Conservation (phyloP, 331 rosid species). For the Telfairia occidentalis region DNA sequence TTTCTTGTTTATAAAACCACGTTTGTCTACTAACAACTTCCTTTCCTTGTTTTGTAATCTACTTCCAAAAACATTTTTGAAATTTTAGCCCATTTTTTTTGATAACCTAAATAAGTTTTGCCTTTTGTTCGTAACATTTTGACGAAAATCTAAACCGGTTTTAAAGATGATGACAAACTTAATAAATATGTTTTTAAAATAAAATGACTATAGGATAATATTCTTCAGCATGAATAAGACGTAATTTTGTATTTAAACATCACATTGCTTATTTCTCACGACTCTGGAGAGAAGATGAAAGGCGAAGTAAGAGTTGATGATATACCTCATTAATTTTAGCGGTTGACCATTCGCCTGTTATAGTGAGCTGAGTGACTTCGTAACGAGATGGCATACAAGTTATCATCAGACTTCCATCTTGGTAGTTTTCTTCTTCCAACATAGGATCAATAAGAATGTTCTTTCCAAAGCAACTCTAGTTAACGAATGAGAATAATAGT, state of each 20-base stretch:
- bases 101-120: too few relatives aligned
- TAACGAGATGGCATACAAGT: slow-evolving; percentile 89
- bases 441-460: slow-evolving; percentile 77
- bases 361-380: slow-evolving; percentile 82
- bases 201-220: too few relatives aligned
- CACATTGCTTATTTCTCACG: not conserved
- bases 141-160: not conserved
- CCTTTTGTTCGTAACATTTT: not conserved
- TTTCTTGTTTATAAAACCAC: too few relatives aligned
- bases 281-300: not conserved
- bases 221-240: not conserved
- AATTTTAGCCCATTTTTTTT: not conserved
- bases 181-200: too few relatives aligned
- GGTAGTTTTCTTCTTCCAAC: slow-evolving; percentile 81
- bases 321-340: slow-evolving; percentile 73
- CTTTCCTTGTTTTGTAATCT: not conserved
- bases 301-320: not conserved
- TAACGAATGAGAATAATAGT: slow-evolving; percentile 5
- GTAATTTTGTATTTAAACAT: not conserved
- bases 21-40: too few relatives aligned
- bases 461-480: slow-evolving; percentile 68
- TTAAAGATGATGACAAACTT: not conserved
- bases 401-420: slow-evolving; percentile 85
- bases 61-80: not conserved
- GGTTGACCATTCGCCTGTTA: slow-evolving; percentile 95